Evolutionary conservation across 2,329 filamentous ascomycete species (phyloP), one percentile per base, ranked within the genome.

Genomic region (Paraphoma sp.): DNA sequence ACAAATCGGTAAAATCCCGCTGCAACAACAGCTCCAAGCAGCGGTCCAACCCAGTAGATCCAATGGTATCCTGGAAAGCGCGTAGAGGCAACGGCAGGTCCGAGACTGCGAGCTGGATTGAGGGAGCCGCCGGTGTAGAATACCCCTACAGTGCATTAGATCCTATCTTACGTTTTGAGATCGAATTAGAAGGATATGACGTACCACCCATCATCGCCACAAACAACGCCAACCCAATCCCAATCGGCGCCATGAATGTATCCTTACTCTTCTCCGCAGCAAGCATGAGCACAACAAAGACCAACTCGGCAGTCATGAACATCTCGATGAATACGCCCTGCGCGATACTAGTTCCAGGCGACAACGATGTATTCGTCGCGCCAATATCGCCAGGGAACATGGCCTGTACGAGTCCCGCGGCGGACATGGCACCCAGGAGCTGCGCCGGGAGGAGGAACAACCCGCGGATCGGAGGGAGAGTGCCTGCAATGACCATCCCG

Each of bases 1-100:
- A 84, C 73, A 48, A 83, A 71, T 41, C 67, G 66, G 33, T 80
- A 84, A 63, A 83, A 82, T 4, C 73, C 79, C 4, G 78, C 76
- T 0, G 82, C 81, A 3, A 83, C 63, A 1, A 79, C 64, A 4
- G 57, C 64, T 11, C 79, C 78, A 4, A 81, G 69, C 8, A 65
- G 55, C 0, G 79, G 79, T 1, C 79, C 80, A 14, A 80, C 48
- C 79, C 79, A 81, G 64, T 81, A 81, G 45, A 81, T 78, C 77
- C 60, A 62, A 23, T 65, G 61, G 23, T 65, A 65, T 1, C 18
- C 45, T 11, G 53, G 41, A 54, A 80, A 81, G 6, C 57, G 67
- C 9, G 71, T 72, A 30, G 57, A 63, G 29, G 74, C 67, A 16
- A 78, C 77, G 36, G 80, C 76, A 10, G 78, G 78, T 4, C 77